phyloP scores from a whole-genome alignment of 2,329 filamentous ascomycete species.

The Polytolypa hystricis region DNA sequence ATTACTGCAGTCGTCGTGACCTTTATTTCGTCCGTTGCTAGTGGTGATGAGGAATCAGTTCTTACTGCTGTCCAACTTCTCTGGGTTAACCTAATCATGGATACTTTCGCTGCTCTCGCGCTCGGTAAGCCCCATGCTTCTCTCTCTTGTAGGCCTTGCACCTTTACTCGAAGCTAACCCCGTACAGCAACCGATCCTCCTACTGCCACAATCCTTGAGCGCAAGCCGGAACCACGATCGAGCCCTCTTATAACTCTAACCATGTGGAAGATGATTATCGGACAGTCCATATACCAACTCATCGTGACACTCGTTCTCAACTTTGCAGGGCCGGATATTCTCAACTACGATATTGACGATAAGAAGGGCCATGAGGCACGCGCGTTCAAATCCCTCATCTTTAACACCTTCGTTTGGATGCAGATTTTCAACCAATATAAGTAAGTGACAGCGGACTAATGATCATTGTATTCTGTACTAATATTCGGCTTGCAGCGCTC shows the following conservation, averaged over 20 bases:
- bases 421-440: constrained; percentile 60
- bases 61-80: constrained; percentile 83
- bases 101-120: constrained; percentile 81
- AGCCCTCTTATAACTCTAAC: constrained; percentile 69
- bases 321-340: constrained; percentile 55
- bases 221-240: constrained; percentile 66
- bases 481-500: constrained; percentile 15
- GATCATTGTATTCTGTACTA: too few species aligned
- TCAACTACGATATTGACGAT: constrained; percentile 42
- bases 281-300: constrained; percentile 83
- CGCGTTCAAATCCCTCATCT: constrained; percentile 65
- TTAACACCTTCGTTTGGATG: constrained; percentile 99
- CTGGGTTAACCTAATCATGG: constrained; percentile 97
- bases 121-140: constrained; percentile 30
- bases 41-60: constrained; percentile 57
- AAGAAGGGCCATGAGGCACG: constrained; percentile 27
- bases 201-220: constrained; percentile 64
- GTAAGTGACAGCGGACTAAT: too few species aligned
- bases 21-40: constrained; percentile 79
- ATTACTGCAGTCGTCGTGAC: constrained; percentile 84
- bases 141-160: not conserved
- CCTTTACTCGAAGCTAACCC: constrained; percentile 5
- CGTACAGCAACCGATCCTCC: constrained; percentile 66
- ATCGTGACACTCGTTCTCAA: constrained; percentile 71
- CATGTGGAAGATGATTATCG: constrained; percentile 99